phyloP scores from a whole-genome alignment of 2,329 filamentous ascomycete genomes.

The Fusarium torreyae region DNA sequence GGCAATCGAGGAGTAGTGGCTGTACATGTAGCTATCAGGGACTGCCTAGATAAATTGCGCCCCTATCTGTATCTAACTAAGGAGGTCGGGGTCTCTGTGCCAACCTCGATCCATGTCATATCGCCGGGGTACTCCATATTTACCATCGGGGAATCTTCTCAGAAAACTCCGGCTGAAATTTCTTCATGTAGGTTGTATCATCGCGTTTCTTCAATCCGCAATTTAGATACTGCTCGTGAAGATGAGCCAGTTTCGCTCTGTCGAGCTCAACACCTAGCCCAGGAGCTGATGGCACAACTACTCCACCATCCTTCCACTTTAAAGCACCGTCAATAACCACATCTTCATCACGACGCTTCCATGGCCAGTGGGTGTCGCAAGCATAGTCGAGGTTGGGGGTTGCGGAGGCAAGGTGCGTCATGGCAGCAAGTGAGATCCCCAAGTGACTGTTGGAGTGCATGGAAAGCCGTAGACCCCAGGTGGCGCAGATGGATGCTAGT shows the following conservation, averaged over 20 bases:
- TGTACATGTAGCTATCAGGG: not conserved
- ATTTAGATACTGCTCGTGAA: slow-evolving; percentile 57
- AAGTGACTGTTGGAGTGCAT: slow-evolving; percentile 63
- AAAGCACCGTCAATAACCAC: slow-evolving; percentile 57
- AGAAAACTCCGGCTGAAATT: slow-evolving; percentile 55
- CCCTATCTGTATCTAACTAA: not conserved
- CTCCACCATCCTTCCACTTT: slow-evolving; percentile 56
- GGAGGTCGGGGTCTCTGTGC: not conserved
- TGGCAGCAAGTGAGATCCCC: slow-evolving; percentile 60
- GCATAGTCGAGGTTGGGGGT: slow-evolving; percentile 60
- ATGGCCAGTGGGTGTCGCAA: slow-evolving; percentile 62
- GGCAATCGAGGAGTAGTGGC: not conserved
- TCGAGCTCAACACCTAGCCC: slow-evolving; percentile 58
- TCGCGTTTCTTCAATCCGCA: slow-evolving; percentile 57
- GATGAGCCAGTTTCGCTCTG: slow-evolving; percentile 52
- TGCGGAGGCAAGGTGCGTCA: slow-evolving; percentile 60
- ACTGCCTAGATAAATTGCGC: not conserved
- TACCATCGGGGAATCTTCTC: slow-evolving; percentile 54
- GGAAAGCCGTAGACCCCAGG: slow-evolving; percentile 58
- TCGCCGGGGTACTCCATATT: not conserved
- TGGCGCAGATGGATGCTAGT: slow-evolving; percentile 57
- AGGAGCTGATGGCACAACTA: slow-evolving; percentile 54
- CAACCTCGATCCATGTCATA: not conserved
- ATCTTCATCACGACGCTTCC: slow-evolving; percentile 61
- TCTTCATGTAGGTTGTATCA: slow-evolving; percentile 57